Base-by-base conservation (phyloP, 345 rosid genomes). In the Abelmoschus esculentus region DNA sequence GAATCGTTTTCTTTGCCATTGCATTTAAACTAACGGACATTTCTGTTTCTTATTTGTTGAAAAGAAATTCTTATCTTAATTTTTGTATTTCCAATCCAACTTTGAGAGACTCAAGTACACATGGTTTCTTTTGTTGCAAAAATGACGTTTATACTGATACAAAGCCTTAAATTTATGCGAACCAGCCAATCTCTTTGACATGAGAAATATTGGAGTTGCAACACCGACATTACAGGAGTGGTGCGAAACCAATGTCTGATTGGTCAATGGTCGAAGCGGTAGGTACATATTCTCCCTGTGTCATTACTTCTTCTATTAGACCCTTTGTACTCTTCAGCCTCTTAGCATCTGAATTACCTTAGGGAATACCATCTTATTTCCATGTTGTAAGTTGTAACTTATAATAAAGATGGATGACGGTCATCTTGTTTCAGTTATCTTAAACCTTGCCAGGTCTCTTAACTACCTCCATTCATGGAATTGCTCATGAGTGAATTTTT, bases 181-280 rank as follows among this genome's bases (percentile, higher is more conserved):
- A 63, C 10, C 90, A 92, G 96, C 88, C 61, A 92, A 90, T 79
- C 73, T 92, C 38, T 74, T 74, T 7, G 98, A 92, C 90, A 90
- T 87, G 91, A 78, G n/a, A 47, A 47, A 47, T 14, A 47, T 47
- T 47, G 52, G 52, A 3, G 89, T 89, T 60, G 78, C 82, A 36
- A 78, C 87, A 38, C 85, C 80, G 60, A 80, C 90, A 13, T 75
- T 90, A 56, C 79, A 80, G 69, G 91, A 90, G 61, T 90, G 97
- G 95, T 78, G 77, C 18, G 73, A 80, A 56, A 69, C 77, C 61
- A 76, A 70, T 38, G 75, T 61, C 26, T 79, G 75, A 80, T 72
- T 52, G 6, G 7, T 44, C 36, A 44, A 44, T 22, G 68, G 46
- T 22, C 2, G 6, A 44, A 64, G n/a, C 0, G 6, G 18, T 13